phyloP scores from a whole-genome alignment of 768 basidiomycete species.

The Lactarius hengduanensis region DNA sequence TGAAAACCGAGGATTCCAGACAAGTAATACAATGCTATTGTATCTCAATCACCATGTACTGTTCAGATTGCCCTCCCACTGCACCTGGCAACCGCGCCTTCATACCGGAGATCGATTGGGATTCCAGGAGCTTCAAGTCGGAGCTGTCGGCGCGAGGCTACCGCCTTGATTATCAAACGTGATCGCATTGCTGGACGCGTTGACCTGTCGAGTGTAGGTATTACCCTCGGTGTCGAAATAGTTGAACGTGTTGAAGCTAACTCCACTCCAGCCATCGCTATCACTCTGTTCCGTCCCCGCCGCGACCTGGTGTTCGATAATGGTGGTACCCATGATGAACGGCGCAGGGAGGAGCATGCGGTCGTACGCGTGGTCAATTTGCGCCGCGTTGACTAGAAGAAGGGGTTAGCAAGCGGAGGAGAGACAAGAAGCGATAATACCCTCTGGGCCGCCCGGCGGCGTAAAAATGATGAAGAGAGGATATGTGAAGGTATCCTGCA shows the following conservation, averaged over 20 bases:
- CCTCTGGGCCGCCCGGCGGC: conserved; percentile 33
- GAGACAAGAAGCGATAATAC: conserved; percentile 15
- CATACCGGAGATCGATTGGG: background rate
- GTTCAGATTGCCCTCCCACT: conserved; percentile 31
- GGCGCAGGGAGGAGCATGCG: conserved; percentile 57
- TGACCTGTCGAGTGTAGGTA: conserved; percentile 44
- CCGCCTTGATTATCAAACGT: conserved; percentile 59
- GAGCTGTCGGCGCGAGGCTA: conserved; percentile 38
- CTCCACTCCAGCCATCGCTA: conserved; percentile 59
- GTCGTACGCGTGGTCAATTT: conserved; percentile 69
- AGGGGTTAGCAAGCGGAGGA: background rate
- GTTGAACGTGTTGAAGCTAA: conserved; percentile 63
- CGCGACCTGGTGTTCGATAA: conserved; percentile 55
- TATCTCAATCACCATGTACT: background rate
- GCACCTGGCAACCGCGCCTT: conserved; percentile 19
- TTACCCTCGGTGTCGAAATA: conserved; percentile 51
- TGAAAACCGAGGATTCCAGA: background rate
- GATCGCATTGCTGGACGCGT: conserved; percentile 60
- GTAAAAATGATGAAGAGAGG: conserved; percentile 39
- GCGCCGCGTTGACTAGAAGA: conserved; percentile 35
- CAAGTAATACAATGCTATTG: conserved; percentile 15
- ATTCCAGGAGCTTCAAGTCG: background rate
- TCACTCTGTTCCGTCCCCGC: conserved; percentile 48
- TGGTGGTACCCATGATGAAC: conserved; percentile 56
- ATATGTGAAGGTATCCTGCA: conserved; percentile 54